Evolutionary conservation across 495 filamentous ascomycete genomes (phyloP).

Genomic region (Bryoglossum gracile): DNA sequence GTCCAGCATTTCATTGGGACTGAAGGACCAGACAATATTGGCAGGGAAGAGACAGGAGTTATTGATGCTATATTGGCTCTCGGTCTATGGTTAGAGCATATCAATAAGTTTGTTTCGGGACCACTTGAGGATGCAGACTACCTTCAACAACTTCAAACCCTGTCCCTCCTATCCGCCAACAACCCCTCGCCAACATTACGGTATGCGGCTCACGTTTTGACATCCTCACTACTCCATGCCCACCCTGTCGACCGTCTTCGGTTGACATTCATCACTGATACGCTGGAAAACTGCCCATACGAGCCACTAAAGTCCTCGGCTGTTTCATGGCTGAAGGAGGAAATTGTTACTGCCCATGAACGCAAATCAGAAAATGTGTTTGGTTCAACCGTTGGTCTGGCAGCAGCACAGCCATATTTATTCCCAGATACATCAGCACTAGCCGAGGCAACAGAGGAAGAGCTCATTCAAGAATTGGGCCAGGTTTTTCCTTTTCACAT

Average conservation of each 20-base stretch:
- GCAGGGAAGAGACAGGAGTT: conserved; percentile 22
- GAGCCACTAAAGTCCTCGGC: conserved; percentile 73
- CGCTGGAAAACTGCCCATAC: conserved; percentile 74
- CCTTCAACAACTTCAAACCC: conserved; percentile 52
- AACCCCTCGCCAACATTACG: conserved; percentile 58
- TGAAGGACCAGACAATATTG: conserved; percentile 34
- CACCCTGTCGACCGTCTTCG: conserved; percentile 65
- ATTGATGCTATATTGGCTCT: conserved; percentile 43
- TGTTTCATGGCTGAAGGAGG: conserved; percentile 80
- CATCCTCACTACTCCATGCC: conserved; percentile 63
- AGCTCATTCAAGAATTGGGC: conserved; percentile 34
- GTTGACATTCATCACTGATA: conserved; percentile 69
- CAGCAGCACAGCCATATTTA: conserved; percentile 40
- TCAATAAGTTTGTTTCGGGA: conserved; percentile 27
- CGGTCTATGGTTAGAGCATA: conserved; percentile 42
- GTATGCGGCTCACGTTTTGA: conserved; percentile 67
- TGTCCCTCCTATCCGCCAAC: conserved; percentile 59
- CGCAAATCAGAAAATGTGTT: conserved; percentile 45
- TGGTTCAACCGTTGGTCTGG: conserved; percentile 40
- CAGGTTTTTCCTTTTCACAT: conserved; percentile 39
- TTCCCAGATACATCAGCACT: conserved; percentile 35
- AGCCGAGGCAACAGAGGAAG: conserved; percentile 17
- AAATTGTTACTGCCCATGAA: conserved; percentile 50
- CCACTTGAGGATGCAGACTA: conserved; percentile 34
- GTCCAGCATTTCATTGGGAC: conserved; percentile 53